Percentiles rank a stretch among this genome's conserved stretches.
Evolutionary conservation across 192 early-diverging fungal genomes (phyloP).

Genomic region (Rhizophlyctis rosea): DNA sequence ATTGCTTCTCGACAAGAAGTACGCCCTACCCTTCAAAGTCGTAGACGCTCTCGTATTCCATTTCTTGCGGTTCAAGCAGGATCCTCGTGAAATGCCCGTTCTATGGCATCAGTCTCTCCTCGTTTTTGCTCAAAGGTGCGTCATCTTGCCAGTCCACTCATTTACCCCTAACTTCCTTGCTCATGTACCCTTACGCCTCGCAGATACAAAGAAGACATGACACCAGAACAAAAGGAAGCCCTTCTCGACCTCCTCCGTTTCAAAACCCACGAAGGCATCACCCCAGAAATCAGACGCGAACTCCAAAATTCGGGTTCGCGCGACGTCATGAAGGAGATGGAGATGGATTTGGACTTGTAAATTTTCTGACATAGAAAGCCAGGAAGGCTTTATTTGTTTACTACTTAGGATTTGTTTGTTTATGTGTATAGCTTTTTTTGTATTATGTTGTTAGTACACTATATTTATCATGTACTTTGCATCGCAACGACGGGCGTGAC

Average conservation of each 20-base stretch:
- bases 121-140: conserved; percentile 84
- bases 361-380: background rate
- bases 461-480: background rate
- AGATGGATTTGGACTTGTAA: background rate
- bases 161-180: background rate
- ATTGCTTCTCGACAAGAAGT: conserved; percentile 95
- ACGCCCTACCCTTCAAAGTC: conserved; percentile 95
- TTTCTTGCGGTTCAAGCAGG: conserved; percentile 83
- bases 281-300: conserved; percentile 93
- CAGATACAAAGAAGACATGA: conserved; percentile 93
- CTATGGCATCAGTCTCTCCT: conserved; percentile 97
- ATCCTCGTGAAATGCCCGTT: conserved; percentile 82
- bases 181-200: conserved; percentile 2
- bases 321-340: conserved; percentile 11
- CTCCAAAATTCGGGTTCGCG: conserved; percentile 38
- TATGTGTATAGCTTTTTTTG: background rate
- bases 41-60: conserved; percentile 95
- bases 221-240: conserved; percentile 90
- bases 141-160: background rate
- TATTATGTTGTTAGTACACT: no score
- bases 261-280: conserved; percentile 78
- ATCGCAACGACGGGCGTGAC: background rate
- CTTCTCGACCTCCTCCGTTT: conserved; percentile 76
- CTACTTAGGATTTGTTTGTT: background rate
- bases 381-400: background rate